Conservation (phyloP, 345 rosid species). For the Cardiospermum halicacabum region DNA sequence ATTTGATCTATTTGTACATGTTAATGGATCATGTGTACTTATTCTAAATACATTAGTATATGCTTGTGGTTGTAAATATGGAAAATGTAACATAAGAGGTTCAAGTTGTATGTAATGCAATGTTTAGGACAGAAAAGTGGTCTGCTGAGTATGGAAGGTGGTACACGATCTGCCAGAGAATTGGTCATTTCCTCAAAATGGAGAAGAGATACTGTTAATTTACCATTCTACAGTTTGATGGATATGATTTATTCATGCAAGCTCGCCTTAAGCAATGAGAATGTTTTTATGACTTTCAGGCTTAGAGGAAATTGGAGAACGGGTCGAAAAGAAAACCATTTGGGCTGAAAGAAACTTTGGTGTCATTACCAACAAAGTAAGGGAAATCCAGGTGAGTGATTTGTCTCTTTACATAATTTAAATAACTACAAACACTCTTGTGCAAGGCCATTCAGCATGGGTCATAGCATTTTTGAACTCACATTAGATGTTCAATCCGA, state of each 20-base stretch:
- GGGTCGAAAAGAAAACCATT: constrained; percentile 84
- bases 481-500: constrained; percentile 59
- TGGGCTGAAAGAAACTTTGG: constrained; percentile 97
- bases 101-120: constrained; percentile 75
- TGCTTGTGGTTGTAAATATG: too few relatives aligned
- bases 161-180: constrained; percentile 90
- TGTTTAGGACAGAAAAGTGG: constrained; percentile 97
- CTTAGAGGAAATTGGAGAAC: constrained; percentile 57
- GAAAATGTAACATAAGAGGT: constrained; percentile 22
- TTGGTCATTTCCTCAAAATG: constrained; percentile 88
- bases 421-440: constrained; percentile 8
- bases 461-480: constrained; percentile 50
- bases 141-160: constrained; percentile 97
- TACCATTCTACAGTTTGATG: background rate
- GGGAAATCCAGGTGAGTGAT: constrained; percentile 81
- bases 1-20: background rate
- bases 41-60: background rate
- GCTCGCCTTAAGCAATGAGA: background rate
- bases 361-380: constrained; percentile 63
- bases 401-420: background rate
- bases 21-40: background rate
- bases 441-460: constrained; percentile 54
- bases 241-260: background rate
- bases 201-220: constrained; percentile 71
- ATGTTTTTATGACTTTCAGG: constrained; percentile 35